Conservation (phyloP, 2,329 filamentous ascomycete genomes). For the Beauveria asiatica region DNA sequence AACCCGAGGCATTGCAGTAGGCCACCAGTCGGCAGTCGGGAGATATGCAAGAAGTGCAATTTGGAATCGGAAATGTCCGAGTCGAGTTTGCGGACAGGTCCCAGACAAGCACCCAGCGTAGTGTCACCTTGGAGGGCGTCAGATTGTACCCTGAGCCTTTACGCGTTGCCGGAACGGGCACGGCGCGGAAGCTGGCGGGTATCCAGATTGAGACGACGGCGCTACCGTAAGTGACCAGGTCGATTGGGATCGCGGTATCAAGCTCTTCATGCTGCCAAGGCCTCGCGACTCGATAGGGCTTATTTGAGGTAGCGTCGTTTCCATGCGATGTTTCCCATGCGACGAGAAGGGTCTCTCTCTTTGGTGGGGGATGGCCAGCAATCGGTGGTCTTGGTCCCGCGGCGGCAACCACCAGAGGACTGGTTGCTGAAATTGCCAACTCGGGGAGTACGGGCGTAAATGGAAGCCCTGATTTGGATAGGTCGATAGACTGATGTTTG, state of each 20-base stretch:
- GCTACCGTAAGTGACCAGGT: constrained; percentile 29
- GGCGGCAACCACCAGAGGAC: constrained; percentile 29
- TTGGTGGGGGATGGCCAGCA: constrained; percentile 27
- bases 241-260: constrained; percentile 30
- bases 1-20: constrained; percentile 29
- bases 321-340: constrained; percentile 29
- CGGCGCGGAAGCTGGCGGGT: constrained; percentile 27
- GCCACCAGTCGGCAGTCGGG: constrained; percentile 33
- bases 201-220: constrained; percentile 33
- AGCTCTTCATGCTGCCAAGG: constrained; percentile 31
- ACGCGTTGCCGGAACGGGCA: constrained; percentile 20
- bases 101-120: constrained; percentile 31
- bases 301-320: constrained; percentile 16
- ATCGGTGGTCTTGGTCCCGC: constrained; percentile 31
- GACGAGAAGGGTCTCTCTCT: constrained; percentile 29
- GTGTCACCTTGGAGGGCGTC: constrained; percentile 22
- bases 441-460: constrained; percentile 31
- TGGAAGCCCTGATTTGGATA: constrained; percentile 27
- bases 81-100: constrained; percentile 31
- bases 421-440: constrained; percentile 30
- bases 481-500: constrained; percentile 26
- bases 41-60: constrained; percentile 29
- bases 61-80: constrained; percentile 30
- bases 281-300: constrained; percentile 27
- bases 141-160: constrained; percentile 25